Conservation (phyloP, 805 yeast species). For the Millerozyma miso region DNA sequence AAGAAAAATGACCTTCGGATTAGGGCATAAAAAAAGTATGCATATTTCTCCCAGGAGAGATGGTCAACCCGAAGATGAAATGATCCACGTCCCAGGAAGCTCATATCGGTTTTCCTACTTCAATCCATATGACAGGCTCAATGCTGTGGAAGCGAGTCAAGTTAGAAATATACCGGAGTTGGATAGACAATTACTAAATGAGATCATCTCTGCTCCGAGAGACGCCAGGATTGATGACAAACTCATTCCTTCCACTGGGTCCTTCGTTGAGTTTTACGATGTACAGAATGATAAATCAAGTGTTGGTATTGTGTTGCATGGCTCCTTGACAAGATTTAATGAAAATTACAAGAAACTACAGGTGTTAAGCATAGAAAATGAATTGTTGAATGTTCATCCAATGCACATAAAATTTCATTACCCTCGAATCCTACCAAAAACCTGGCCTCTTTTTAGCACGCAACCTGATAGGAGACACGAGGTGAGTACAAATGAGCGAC, state of each 20-base stretch:
- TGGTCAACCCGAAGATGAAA: no score
- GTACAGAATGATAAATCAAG: constrained; percentile 10
- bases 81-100: no score
- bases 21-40: no score
- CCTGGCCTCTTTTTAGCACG: constrained; percentile 12
- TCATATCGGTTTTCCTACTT: no score
- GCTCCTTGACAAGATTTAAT: constrained; percentile 28
- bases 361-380: constrained; percentile 32
- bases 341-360: constrained; percentile 26
- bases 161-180: no score
- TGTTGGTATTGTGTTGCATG: constrained; percentile 36
- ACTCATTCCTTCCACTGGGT: constrained; percentile 20
- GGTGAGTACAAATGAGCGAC: constrained; percentile 14
- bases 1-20: no score
- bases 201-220: no score
- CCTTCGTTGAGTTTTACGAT: constrained; percentile 33
- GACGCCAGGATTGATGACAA: neutral
- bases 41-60: no score
- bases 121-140: no score
- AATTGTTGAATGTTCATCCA: constrained; percentile 22
- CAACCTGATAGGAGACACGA: constrained; percentile 21
- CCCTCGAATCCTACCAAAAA: constrained; percentile 19
- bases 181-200: no score
- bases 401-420: constrained; percentile 27
- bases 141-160: no score